phyloP scores from a whole-genome alignment of 2,329 filamentous ascomycete genomes.

The Fusarium denticulatum region DNA sequence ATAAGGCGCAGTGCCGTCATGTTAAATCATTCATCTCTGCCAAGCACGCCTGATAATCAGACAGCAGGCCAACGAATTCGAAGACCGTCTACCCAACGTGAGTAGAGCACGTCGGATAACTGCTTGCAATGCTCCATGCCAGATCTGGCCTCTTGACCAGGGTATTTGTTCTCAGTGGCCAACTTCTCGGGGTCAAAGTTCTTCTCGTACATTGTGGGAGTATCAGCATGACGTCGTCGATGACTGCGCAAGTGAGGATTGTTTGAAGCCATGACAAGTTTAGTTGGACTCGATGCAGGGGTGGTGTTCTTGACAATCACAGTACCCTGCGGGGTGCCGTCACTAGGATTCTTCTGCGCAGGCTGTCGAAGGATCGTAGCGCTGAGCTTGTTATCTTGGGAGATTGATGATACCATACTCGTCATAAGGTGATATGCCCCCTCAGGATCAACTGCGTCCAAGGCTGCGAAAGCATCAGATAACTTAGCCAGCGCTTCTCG shows the following conservation, averaged over 20 bases:
- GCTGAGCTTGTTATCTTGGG: slow-evolving; percentile 73
- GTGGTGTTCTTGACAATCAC: slow-evolving; percentile 66
- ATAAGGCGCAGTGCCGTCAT: not conserved
- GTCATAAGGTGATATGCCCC: slow-evolving; percentile 87
- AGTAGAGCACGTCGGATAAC: slow-evolving; percentile 89
- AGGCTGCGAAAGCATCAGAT: slow-evolving; percentile 83
- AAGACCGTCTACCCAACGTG: slow-evolving; percentile 87
- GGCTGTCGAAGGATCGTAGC: slow-evolving; percentile 57
- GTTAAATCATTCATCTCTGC: not conserved
- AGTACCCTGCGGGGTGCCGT: slow-evolving; percentile 63
- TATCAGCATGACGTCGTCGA: slow-evolving; percentile 69
- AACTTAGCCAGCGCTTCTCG: slow-evolving; percentile 85
- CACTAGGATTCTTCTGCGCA: slow-evolving; percentile 52
- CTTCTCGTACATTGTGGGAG: slow-evolving; percentile 54
- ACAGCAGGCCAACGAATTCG: slow-evolving; percentile 72
- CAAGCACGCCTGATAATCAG: slow-evolving; percentile 15
- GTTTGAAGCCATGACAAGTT: slow-evolving; percentile 80
- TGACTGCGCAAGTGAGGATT: slow-evolving; percentile 89
- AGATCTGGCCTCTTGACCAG: slow-evolving; percentile 63
- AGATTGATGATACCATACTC: slow-evolving; percentile 77
- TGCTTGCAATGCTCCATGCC: slow-evolving; percentile 95
- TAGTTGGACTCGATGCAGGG: slow-evolving; percentile 62
- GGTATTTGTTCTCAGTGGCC: slow-evolving; percentile 62
- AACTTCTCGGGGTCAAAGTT: slow-evolving; percentile 59
- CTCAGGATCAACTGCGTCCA: slow-evolving; percentile 90